Evolutionary conservation across 2,329 filamentous ascomycete species (phyloP), one percentile per base, ranked within the genome.

Genomic region (Alternaria longipes): DNA sequence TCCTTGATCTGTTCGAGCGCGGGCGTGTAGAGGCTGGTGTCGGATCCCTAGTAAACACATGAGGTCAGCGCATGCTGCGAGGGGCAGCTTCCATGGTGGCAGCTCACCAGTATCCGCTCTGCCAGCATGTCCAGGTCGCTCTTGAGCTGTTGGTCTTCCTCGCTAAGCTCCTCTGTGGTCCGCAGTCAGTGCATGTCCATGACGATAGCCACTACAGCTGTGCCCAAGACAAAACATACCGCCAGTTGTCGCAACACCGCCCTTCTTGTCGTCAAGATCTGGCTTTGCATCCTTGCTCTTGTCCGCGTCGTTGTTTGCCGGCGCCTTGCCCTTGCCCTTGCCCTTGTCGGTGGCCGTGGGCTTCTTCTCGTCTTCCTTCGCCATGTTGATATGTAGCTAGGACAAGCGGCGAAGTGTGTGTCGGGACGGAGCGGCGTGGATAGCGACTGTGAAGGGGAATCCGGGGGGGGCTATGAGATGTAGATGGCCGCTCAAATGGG

Each of bases 81-180:
- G 54, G 56, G 51, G 51, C 36, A 61, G 52, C 56, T 41, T 58
- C 54, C 54, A 28, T 51, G 54, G 26, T 20, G 26, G 41, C 22
- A 46, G 64, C 69, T 72, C 83, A 96, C 93, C 80, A 91, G 91
- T 86, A 99, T 85, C 76, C 95, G 89, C 83, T 99, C 95, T 8
- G 97, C 94, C 54, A 99, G 88, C 94, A 98, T 96, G 70, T 99
- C 95, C 64, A 99, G 89, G 82, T 99, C 95, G 76, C 87, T 94
- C 85, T 99, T 99, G 76, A 99, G 89, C 84, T 98, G 94, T 82
- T 98, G 94, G 70, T 99, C 95, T 81, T 99, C 95, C 76, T 99
- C 95, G 76, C 87, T 99, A 71, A 99, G 90, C 82, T 99, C 95
- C 82, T 98, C 94, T 83, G 85, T 78, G 74, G 79, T 38, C 81